These are phyloP conservation scores for Teratosphaeria zuluensis DNA, from an alignment of 2,329 filamentous ascomycete species.

Conservation along the genomic window DNA sequence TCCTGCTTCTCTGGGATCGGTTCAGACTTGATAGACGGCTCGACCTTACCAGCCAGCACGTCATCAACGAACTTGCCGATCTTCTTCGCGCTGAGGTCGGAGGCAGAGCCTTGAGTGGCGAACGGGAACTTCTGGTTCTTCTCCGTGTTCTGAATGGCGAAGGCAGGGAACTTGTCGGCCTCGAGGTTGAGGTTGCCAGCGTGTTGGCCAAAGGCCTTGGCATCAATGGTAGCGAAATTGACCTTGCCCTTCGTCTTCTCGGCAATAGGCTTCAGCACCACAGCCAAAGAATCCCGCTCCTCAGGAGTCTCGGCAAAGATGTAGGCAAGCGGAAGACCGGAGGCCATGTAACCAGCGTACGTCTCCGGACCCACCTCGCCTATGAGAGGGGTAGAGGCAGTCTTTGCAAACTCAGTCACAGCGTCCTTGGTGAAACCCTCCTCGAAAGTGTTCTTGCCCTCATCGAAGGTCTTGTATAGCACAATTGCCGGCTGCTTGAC, in stretches of 20 bases:
- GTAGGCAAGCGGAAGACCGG: slow-evolving; percentile 88
- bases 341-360: slow-evolving; percentile 87
- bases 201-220: slow-evolving; percentile 87
- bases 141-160: slow-evolving; percentile 89
- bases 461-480: slow-evolving; percentile 96
- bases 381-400: slow-evolving; percentile 76
- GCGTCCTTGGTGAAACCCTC: slow-evolving; percentile 73
- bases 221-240: slow-evolving; percentile 98
- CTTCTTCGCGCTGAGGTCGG: slow-evolving; percentile 62
- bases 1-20: slow-evolving; percentile 90
- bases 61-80: slow-evolving; percentile 79
- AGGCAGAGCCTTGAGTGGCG: slow-evolving; percentile 54
- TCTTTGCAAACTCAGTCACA: slow-evolving; percentile 76
- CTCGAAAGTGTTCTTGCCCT: slow-evolving; percentile 78
- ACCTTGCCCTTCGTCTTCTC: slow-evolving; percentile 87
- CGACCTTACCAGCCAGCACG: slow-evolving; percentile 76
- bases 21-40: slow-evolving; percentile 98
- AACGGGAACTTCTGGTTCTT: slow-evolving; percentile 98
- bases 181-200: slow-evolving; percentile 95
- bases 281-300: slow-evolving; percentile 71
- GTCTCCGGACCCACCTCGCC: slow-evolving; percentile 96
- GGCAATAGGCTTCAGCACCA: slow-evolving; percentile 73
- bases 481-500: slow-evolving; percentile 80
- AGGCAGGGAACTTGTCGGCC: slow-evolving; percentile 88
- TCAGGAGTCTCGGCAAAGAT: slow-evolving; percentile 91